Evolutionary conservation across 495 filamentous ascomycete genomes (phyloP).

Genomic region (Talaromyces wortmannii): DNA sequence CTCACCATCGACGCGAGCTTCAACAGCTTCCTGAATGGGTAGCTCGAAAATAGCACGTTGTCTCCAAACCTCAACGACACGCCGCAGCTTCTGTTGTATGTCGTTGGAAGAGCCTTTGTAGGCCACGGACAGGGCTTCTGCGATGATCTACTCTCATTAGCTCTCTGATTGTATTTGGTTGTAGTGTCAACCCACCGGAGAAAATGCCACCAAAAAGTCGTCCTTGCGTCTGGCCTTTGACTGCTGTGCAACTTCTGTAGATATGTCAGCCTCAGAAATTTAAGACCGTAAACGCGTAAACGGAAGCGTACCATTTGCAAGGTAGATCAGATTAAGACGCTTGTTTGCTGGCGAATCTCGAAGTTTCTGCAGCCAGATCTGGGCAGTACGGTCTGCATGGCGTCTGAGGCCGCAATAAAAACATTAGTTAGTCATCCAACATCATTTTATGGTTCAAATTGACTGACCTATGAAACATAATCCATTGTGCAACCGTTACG

Average conservation of each 20-base stretch:
- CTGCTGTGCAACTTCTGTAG: constrained; percentile 85
- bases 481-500: constrained; percentile 93
- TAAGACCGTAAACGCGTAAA: not conserved
- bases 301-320: constrained; percentile 73
- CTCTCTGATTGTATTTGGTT: not conserved
- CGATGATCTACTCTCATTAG: constrained; percentile 56
- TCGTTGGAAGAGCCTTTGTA: constrained; percentile 82
- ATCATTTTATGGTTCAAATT: constrained; percentile 6
- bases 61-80: constrained; percentile 93
- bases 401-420: constrained; percentile 45
- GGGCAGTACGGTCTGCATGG: constrained; percentile 80
- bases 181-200: constrained; percentile 46
- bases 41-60: constrained; percentile 77
- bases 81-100: constrained; percentile 76
- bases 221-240: constrained; percentile 84
- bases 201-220: constrained; percentile 87
- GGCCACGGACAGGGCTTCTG: constrained; percentile 73
- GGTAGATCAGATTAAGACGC: constrained; percentile 84
- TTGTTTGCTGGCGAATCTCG: constrained; percentile 79
- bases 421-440: not conserved
- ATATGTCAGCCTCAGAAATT: constrained; percentile 12
- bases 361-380: constrained; percentile 82
- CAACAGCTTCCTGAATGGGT: constrained; percentile 69
- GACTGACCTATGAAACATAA: constrained; percentile 93
- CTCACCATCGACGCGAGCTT: constrained; percentile 70